Conservation (phyloP, 257 asterid species). For the Craterostigma plantagineum region DNA sequence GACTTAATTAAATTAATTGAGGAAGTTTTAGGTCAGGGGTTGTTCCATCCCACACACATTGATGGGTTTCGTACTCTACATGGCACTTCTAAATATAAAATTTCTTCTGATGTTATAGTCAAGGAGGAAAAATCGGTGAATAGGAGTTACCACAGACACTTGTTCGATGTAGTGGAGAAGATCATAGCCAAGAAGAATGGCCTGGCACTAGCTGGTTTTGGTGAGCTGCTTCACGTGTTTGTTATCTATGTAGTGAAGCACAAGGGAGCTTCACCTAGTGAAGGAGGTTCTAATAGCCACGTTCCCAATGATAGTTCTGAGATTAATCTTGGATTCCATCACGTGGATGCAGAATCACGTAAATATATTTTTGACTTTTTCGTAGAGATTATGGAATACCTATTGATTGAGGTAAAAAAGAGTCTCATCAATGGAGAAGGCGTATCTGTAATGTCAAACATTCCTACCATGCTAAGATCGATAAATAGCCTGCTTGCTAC, state of each 20-base stretch:
- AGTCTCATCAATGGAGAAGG: conserved; percentile 20
- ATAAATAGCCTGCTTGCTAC: conserved; percentile 39
- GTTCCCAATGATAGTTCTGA: conserved; percentile 13
- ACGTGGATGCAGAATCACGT: conserved; percentile 38
- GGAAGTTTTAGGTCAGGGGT: conserved; percentile 70
- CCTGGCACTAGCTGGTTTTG: conserved; percentile 45
- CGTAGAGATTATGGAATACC: conserved; percentile 52
- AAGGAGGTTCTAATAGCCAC: conserved; percentile 14
- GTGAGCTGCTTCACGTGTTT: conserved; percentile 57
- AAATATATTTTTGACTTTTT: conserved; percentile 47
- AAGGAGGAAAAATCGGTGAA: conserved; percentile 30
- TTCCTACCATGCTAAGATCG: conserved; percentile 35
- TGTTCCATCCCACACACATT: conserved; percentile 71
- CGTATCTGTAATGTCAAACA: conserved; percentile 17
- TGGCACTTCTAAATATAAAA: conserved; percentile 32
- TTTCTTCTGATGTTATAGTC: conserved; percentile 21
- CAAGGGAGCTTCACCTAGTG: conserved; percentile 25
- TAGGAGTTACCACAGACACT: conserved; percentile 80
- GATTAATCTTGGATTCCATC: conserved; percentile 12
- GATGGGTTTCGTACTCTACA: conserved; percentile 60
- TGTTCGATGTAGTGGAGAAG: conserved; percentile 68
- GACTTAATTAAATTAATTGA: conserved; percentile 29
- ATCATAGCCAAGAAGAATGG: conserved; percentile 34
- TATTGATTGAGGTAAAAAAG: conserved; percentile 29
- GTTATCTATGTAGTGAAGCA: conserved; percentile 36